These are phyloP conservation scores for Calycina marina DNA, from an alignment of 2,329 filamentous ascomycete species.

Conservation along the genomic window DNA sequence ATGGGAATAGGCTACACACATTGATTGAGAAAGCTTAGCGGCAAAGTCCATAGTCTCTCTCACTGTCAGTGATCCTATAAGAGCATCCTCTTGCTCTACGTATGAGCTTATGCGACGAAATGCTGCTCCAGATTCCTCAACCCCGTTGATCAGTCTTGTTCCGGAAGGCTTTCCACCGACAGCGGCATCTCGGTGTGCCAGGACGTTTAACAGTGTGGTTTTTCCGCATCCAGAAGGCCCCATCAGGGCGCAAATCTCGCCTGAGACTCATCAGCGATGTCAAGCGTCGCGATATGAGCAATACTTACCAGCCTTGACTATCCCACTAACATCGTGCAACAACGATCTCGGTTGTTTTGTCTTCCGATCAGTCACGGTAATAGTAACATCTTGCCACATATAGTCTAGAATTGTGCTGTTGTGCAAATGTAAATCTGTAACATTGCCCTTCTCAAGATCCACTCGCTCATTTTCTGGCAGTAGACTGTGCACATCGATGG, in stretches of 20 bases:
- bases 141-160: constrained; percentile 48
- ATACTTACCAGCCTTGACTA: constrained; percentile 42
- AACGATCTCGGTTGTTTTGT: constrained; percentile 49
- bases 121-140: constrained; percentile 31
- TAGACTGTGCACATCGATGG: too few species aligned
- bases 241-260: constrained; percentile 68
- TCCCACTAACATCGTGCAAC: constrained; percentile 46
- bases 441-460: constrained; percentile 10
- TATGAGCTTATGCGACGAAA: constrained; percentile 59
- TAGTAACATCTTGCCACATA: constrained; percentile 51
- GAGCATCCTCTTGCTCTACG: constrained; percentile 77
- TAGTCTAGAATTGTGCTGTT: constrained; percentile 52
- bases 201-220: constrained; percentile 69
- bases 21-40: constrained; percentile 47
- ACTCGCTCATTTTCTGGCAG: too few species aligned
- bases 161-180: constrained; percentile 40
- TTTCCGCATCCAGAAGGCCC: constrained; percentile 64
- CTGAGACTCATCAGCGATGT: constrained; percentile 23
- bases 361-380: constrained; percentile 57
- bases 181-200: constrained; percentile 44
- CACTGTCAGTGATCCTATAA: constrained; percentile 70
- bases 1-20: constrained; percentile 24
- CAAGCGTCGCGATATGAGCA: not conserved
- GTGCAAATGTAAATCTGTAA: constrained; percentile 29
- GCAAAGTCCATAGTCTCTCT: constrained; percentile 68